Evolutionary conservation across 345 rosid species (phyloP), one percentile per base, ranked within the genome.

Genomic region (Eutrema yunnanense): DNA sequence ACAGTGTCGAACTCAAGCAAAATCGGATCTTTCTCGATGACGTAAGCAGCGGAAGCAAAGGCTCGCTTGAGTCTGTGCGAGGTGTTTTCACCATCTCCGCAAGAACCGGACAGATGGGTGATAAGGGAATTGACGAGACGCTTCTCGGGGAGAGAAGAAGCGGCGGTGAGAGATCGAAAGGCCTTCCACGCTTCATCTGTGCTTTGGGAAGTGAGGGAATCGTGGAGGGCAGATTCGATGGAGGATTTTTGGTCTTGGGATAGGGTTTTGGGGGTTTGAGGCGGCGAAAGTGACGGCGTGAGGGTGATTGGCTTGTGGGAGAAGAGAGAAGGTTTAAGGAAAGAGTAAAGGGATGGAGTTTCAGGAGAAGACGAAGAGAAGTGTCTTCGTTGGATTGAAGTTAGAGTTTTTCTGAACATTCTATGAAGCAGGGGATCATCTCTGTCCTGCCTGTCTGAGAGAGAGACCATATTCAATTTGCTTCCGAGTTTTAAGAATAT

Each of bases 1-100:
- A 87, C 72, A 0, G 96, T 86, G 54, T 81, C 83, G 59, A 81
- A 87, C 4, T 87, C 91, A 1, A 94, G 62, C 59, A 83, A 65
- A 41, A 52, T 63, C 4, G 96, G 93, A 67, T 81, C 75, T 76
- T 87, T 91, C 80, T 86, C 95, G 34, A 89, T 75, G 8, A 85
- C 77, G 61, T 84, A 94, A 60, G 92, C 87, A 48, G 83, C 84
- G 62, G 95, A 89, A 13, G 92, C 96, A 78, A 91, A 94, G 2
- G 98, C 98, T 77, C 98, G 88, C 78, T 91, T 91, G 78, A 91
- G 90, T 65, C 83, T 88, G 67, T 81, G 96, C 9, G 76, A 78
- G 61, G 76, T 86, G 32, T 38, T 32, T 19, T 69, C 64, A 27
- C 64, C 49, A 42, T 40, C 11, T 33, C 27, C 70, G 34, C 47